phyloP scores from a whole-genome alignment of 352 stramenopile species.

The Peronosclerospora sorghi region DNA sequence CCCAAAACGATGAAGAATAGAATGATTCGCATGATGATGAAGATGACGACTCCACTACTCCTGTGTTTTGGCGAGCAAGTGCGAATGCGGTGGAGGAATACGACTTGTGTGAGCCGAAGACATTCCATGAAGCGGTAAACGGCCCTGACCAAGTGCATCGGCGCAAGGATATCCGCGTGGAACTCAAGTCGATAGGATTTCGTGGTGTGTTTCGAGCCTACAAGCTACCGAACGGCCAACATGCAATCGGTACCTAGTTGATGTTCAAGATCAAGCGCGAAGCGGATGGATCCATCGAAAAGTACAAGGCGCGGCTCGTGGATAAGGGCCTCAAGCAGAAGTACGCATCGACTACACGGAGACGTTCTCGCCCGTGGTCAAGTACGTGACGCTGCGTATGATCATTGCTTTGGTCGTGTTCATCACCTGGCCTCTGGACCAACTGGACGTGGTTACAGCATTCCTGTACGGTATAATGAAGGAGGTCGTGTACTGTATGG shows the following conservation, averaged over 20 bases:
- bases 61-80: not conserved
- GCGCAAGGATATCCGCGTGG: slow-evolving; percentile 6
- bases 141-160: slow-evolving; percentile 9
- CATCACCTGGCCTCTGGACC: slow-evolving; percentile 1
- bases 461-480: slow-evolving; percentile 5
- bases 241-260: slow-evolving; percentile 15
- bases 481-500: slow-evolving; percentile 1
- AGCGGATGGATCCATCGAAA: slow-evolving; percentile 24
- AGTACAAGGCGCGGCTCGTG: slow-evolving; percentile 11
- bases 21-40: no score
- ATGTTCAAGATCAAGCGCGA: slow-evolving; percentile 33
- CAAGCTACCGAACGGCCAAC: slow-evolving; percentile 3
- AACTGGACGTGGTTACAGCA: slow-evolving; percentile 8
- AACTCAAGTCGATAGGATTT: slow-evolving; percentile 9
- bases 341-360: slow-evolving; percentile 22
- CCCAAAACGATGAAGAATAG: no score
- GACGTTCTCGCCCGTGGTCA: slow-evolving; percentile 1
- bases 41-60: not conserved
- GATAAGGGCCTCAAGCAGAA: slow-evolving; percentile 15
- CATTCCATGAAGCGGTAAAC: slow-evolving; percentile 5
- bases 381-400: not conserved
- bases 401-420: not conserved
- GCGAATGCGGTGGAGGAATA: not conserved
- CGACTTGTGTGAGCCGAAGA: not conserved
- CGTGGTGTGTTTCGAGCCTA: slow-evolving; percentile 7